A percentile compares a stretch with the other conserved stretches of the same genome.
Conservation (phyloP, 2,329 filamentous ascomycete species). For the Purpureocillium takamizusanense region DNA sequence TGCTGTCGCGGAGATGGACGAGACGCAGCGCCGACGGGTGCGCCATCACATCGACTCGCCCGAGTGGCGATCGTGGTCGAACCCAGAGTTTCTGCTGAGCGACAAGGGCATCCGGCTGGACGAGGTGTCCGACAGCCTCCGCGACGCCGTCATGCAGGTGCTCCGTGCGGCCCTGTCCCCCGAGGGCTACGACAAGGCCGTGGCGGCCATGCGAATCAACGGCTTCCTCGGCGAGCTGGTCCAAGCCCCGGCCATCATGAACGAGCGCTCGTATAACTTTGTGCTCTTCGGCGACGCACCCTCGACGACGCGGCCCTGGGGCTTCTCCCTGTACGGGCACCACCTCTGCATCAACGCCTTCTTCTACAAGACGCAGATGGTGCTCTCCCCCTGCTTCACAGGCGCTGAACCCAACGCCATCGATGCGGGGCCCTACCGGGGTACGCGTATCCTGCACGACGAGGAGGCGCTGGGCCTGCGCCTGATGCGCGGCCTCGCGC, state of each 20-base stretch:
- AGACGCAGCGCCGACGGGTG: conserved; percentile 37
- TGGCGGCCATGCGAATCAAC: conserved; percentile 64
- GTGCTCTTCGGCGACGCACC: conserved; percentile 55
- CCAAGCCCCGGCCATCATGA: conserved; percentile 52
- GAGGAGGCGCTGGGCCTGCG: conserved; percentile 57
- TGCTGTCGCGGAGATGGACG: conserved; percentile 36
- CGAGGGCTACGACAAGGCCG: conserved; percentile 62
- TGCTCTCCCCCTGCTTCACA: conserved; percentile 68
- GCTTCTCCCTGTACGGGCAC: conserved; percentile 69
- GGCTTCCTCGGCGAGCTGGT: conserved; percentile 65
- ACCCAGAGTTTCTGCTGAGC: conserved; percentile 64
- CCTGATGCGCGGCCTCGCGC: conserved; percentile 56
- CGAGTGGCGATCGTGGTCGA: conserved; percentile 63
- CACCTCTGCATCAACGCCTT: conserved; percentile 68
- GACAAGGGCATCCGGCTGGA: conserved; percentile 64
- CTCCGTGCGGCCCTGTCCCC: conserved; percentile 52
- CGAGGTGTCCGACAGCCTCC: conserved; percentile 34
- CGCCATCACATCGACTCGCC: conserved; percentile 57
- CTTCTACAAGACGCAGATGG: conserved; percentile 53
- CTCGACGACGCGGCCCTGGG: conserved; percentile 52
- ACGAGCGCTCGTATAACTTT: conserved; percentile 70
- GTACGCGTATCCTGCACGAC: conserved; percentile 55
- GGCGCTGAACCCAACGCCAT: conserved; percentile 73
- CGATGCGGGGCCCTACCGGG: conserved; percentile 52
- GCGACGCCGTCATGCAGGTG: conserved; percentile 43